phyloP scores from a whole-genome alignment of 257 asterid species.

The Agastache rugosa region DNA sequence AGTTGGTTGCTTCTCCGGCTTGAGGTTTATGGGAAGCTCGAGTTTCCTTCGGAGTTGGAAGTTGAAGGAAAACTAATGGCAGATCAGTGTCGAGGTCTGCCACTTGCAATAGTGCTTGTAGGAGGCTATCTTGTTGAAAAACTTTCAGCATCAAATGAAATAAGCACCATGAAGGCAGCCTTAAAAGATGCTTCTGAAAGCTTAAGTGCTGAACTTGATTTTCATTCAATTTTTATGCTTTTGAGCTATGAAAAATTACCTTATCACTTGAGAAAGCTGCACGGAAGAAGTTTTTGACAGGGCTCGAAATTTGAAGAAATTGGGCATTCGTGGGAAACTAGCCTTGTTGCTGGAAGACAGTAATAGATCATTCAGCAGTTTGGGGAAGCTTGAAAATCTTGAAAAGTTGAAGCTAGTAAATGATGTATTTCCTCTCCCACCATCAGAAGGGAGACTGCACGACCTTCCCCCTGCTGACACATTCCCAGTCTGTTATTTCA shows the following conservation, averaged over 20 bases:
- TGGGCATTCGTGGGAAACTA: slow-evolving; percentile 48
- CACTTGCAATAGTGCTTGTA: slow-evolving; percentile 48
- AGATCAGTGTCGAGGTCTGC: slow-evolving; percentile 36
- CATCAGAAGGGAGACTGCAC: too few relatives aligned
- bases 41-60: slow-evolving; percentile 31
- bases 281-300: slow-evolving; percentile 29
- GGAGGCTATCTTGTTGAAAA: slow-evolving; percentile 40
- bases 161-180: background rate
- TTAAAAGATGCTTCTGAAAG: background rate
- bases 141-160: background rate
- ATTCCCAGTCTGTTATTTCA: too few relatives aligned
- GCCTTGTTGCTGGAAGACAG: slow-evolving; percentile 30
- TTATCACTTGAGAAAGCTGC: slow-evolving; percentile 34
- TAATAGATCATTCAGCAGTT: slow-evolving; percentile 34
- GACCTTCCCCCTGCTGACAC: background rate
- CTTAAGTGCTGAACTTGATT: too few relatives aligned
- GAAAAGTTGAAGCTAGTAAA: slow-evolving; percentile 50
- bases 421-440: slow-evolving; percentile 27
- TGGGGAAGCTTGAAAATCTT: slow-evolving; percentile 33
- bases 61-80: slow-evolving; percentile 20
- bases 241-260: background rate
- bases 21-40: slow-evolving; percentile 32
- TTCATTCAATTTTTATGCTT: too few relatives aligned
- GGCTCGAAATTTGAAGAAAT: slow-evolving; percentile 39
- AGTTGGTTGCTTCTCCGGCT: slow-evolving; percentile 39